Conservation (phyloP, 1,284 basidiomycete genomes). For the Ustilago esculenta region DNA sequence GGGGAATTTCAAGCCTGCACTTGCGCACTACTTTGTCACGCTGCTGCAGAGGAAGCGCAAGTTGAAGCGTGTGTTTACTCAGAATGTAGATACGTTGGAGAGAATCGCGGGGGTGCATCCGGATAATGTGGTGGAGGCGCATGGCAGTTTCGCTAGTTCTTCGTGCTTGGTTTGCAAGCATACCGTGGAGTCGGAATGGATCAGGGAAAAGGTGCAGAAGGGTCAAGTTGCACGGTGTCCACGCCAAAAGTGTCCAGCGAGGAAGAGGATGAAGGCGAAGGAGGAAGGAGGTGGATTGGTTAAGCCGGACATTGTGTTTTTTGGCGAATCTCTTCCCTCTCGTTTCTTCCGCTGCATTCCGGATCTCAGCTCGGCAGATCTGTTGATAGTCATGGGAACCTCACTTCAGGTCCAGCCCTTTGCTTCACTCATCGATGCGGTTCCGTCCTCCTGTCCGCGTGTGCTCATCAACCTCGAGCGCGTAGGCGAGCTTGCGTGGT, state of each 20-base stretch:
- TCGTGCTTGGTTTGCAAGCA: constrained; percentile 57
- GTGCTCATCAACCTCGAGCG: constrained; percentile 72
- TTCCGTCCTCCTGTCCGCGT: constrained; percentile 68
- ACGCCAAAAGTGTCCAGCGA: constrained; percentile 19
- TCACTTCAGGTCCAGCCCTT: constrained; percentile 78
- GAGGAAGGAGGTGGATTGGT: constrained; percentile 46
- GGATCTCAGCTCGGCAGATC: constrained; percentile 74
- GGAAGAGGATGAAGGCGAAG: constrained; percentile 10
- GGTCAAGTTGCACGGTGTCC: constrained; percentile 60
- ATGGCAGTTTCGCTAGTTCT: constrained; percentile 74
- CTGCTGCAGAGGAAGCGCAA: constrained; percentile 76
- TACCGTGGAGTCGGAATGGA: constrained; percentile 50
- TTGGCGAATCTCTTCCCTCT: constrained; percentile 63
- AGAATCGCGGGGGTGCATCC: constrained; percentile 80
- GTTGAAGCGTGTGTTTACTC: constrained; percentile 82
- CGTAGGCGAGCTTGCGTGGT: constrained; percentile 69
- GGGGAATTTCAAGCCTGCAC: constrained; percentile 83
- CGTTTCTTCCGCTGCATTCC: constrained; percentile 60
- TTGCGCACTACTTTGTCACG: constrained; percentile 88
- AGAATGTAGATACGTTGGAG: constrained; percentile 86
- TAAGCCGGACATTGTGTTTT: constrained; percentile 67
- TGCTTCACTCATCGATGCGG: constrained; percentile 70
- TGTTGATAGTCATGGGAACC: constrained; percentile 91
- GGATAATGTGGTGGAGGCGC: constrained; percentile 86
- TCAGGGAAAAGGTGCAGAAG: constrained; percentile 43